Base-by-base conservation (phyloP, 2,329 filamentous ascomycete genomes). In the Stagonosporopsis vannaccii region DNA sequence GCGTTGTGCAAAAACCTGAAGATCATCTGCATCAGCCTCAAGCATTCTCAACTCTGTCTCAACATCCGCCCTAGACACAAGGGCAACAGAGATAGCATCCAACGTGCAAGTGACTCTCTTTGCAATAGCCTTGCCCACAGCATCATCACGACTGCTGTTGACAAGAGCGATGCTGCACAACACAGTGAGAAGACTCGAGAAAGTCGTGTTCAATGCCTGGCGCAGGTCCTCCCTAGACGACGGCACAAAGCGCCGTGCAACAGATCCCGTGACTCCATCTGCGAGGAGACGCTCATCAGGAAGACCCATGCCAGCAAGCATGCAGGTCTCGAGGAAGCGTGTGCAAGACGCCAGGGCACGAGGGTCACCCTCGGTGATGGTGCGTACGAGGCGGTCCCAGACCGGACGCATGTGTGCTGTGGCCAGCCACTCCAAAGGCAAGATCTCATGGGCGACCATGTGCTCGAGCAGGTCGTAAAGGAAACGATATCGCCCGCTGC, bases 371-470 rank as follows among this genome's bases (percentile, higher is more conserved):
- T 73, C 65, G 1, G 70, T 68, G n/a, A 76, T 53, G 6, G 66
- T 65, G 33, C 68, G 68, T 11, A 77, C 67, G 3, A 77, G 48
- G 33, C 67, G 67, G 28, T 68, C 73, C 71, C 72, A 78, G 4
- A 77, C 39, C 4, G 67, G 65, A 13, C 67, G 72, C 70, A 77
- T 73, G 15, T 58, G 61, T 30, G 67, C 62, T 2, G 75, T 76
- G 2, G 75, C 75, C 15, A 77, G 58, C 76, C 76, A 78, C 48
- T 76, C 75, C 9, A 77, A 46, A 3, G 74, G 74, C 9, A 77
- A 48, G 12, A 72, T 63, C 32, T 74, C 69, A 40, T 72, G 60
- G 11, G 67, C 67, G 15, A 78, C 56, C 67, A 77, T 67, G 32
- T 68, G 65, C 39, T 70, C 68, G 2, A 77, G 53, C 3, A 71